A percentile compares a stretch with the other conserved stretches of the same genome.
These are phyloP conservation scores for Aspergillus amoenus DNA, from an alignment of 2,329 filamentous ascomycete genomes.

Conservation along the genomic window DNA sequence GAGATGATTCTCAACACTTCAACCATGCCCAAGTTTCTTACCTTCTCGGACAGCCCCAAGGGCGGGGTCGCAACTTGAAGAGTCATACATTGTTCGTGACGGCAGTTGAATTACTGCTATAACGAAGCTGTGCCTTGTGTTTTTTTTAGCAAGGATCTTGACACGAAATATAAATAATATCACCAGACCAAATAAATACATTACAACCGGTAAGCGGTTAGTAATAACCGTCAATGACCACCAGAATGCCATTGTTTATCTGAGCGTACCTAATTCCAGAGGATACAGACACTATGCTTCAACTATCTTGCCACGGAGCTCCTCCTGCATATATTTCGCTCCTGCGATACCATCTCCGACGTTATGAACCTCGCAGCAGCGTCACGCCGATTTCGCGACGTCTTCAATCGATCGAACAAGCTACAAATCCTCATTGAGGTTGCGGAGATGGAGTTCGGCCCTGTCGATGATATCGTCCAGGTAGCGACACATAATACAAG, in stretches of 20 bases:
- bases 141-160: neutral
- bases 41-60: conserved; percentile 28
- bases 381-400: conserved; percentile 54
- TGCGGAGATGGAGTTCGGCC: conserved; percentile 58
- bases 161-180: neutral
- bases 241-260: neutral
- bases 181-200: neutral
- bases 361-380: conserved; percentile 55
- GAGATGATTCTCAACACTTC: conserved; percentile 7
- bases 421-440: conserved; percentile 54
- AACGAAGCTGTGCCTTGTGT: conserved; percentile 11
- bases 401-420: conserved; percentile 55
- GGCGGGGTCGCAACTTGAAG: conserved; percentile 32
- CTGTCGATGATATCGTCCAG: conserved; percentile 58
- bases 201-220: neutral
- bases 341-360: conserved; percentile 52
- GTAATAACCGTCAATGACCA: neutral
- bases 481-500: conserved; percentile 61
- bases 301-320: conserved; percentile 59
- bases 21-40: conserved; percentile 3
- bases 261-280: neutral
- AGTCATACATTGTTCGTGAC: conserved; percentile 17
- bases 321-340: conserved; percentile 56
- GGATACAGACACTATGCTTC: conserved; percentile 48
- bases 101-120: conserved; percentile 19